These are phyloP conservation scores for Acorus calamus DNA, from an alignment of 106 monocot species.

Conservation along the genomic window DNA sequence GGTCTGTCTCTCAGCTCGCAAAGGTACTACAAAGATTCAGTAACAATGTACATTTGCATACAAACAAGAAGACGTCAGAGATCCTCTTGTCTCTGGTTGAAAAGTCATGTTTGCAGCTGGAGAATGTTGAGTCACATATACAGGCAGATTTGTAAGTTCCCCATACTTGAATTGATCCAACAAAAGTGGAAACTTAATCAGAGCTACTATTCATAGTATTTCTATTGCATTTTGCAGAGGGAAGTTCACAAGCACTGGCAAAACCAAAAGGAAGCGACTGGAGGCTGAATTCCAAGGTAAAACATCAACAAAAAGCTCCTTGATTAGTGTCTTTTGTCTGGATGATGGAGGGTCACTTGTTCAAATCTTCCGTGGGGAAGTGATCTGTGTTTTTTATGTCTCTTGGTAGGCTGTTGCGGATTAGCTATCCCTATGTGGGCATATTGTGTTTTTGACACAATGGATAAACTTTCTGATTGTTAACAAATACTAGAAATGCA, in stretches of 20 bases:
- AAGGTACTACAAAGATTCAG: slow-evolving; percentile 32
- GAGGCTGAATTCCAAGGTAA: slow-evolving; percentile 77
- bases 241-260: slow-evolving; percentile 33
- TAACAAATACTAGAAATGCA: too few relatives aligned
- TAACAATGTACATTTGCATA: slow-evolving; percentile 28
- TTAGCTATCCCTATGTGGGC: too few relatives aligned
- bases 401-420: too few relatives aligned
- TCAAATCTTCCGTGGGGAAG: too few relatives aligned
- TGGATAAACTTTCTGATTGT: too few relatives aligned
- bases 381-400: too few relatives aligned
- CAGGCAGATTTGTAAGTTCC: slow-evolving; percentile 44
- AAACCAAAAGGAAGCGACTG: slow-evolving; percentile 61
- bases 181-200: background rate
- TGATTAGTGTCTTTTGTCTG: too few relatives aligned
- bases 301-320: too few relatives aligned
- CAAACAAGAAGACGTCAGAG: slow-evolving; percentile 38
- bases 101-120: slow-evolving; percentile 25
- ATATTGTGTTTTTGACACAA: too few relatives aligned
- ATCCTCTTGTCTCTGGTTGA: slow-evolving; percentile 35
- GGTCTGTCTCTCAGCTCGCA: slow-evolving; percentile 35
- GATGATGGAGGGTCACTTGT: too few relatives aligned
- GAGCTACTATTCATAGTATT: too few relatives aligned
- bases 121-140: slow-evolving; percentile 43
- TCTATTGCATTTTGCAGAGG: slow-evolving; percentile 24
- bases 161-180: background rate